phyloP scores from a whole-genome alignment of 139 green algal species.

The Asterochloris sp. region DNA sequence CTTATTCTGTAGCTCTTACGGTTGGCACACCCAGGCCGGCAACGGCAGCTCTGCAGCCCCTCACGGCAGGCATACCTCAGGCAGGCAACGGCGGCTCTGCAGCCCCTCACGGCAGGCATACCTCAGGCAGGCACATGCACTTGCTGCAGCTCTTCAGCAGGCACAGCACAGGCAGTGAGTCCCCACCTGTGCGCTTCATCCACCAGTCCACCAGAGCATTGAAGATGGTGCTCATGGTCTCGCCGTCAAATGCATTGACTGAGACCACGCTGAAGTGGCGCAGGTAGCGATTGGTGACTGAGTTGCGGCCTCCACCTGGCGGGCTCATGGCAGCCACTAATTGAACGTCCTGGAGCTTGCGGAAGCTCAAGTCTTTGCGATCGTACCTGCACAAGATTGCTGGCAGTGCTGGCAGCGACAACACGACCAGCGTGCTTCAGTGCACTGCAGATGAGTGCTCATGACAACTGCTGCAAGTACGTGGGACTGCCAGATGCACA shows the following conservation, averaged over 20 bases:
- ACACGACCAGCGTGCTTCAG: neutral
- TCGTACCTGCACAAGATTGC: slow-evolving; percentile 21
- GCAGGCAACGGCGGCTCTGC: no score
- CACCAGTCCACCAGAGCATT: slow-evolving; percentile 15
- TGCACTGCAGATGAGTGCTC: neutral
- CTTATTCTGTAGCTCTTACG: no score
- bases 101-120: no score
- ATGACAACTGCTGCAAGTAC: neutral
- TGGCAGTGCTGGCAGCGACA: neutral
- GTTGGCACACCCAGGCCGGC: no score
- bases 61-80: no score
- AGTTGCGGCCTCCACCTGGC: slow-evolving; percentile 63
- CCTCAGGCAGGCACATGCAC: no score
- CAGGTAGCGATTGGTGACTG: slow-evolving; percentile 63
- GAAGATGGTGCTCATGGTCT: slow-evolving; percentile 64
- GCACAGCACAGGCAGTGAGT: no score
- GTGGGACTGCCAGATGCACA: neutral
- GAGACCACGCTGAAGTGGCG: slow-evolving; percentile 68
- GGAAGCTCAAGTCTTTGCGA: slow-evolving; percentile 53
- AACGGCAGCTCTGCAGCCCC: no score
- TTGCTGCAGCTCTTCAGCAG: no score
- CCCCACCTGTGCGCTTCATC: slow-evolving; percentile 4
- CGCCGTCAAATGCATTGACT: slow-evolving; percentile 45
- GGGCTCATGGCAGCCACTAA: slow-evolving; percentile 70
- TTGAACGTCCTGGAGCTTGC: slow-evolving; percentile 57